Evolutionary conservation across 2,329 filamentous ascomycete genomes (phyloP), one percentile per base, ranked within the genome.

Genomic region (Tympanopsis confertula): DNA sequence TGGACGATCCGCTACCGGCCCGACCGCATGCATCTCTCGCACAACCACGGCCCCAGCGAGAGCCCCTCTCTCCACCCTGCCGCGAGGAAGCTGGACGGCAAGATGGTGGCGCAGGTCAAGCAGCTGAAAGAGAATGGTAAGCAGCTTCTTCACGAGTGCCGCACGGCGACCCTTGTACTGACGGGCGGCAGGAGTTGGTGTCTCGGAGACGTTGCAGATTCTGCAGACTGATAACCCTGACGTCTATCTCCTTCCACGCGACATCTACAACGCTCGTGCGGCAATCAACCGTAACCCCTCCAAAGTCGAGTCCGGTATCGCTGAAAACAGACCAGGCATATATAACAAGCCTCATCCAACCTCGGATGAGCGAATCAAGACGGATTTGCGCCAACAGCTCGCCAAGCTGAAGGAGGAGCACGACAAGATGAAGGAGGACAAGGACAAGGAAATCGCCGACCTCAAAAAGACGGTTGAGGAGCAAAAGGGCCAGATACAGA

Each of bases 91-190:
- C 56, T 81, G 32, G 75, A 80, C 48, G 78, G 72, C 50, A 77
- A 75, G 52, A 79, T 79, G 67, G 74, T 81, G 38, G 74, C 75
- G 37, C 74, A 74, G 20, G 76, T 81, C 22, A 81, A 80, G 51
- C 64, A 71, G 39, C 62, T 81, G 3, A 79, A 80, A 55, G 75
- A 80, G 50, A 72, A 68, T 52, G 76, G 76, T 79, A 69, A 50
- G 65, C 7, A 7, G 22, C n/a, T n/a, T 61, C 38, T 42, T 42
- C 38, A 18, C 22, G 35, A 22, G 38, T 37, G 36, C n/a, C 13
- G 19, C 35, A 10, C 20, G 24, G 14, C 41, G 18, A 20, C 26
- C 22, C 28, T 39, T 17, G 24, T 41, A 18, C 40, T 41, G 37
- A 46, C 38, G 35, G 37, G 40, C 43, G 43, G 38, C 53, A 78